Percentiles rank a stretch among this genome's conserved stretches.
Conservation (phyloP, 148 eudicot genomes). For the Camellia sinensis region DNA sequence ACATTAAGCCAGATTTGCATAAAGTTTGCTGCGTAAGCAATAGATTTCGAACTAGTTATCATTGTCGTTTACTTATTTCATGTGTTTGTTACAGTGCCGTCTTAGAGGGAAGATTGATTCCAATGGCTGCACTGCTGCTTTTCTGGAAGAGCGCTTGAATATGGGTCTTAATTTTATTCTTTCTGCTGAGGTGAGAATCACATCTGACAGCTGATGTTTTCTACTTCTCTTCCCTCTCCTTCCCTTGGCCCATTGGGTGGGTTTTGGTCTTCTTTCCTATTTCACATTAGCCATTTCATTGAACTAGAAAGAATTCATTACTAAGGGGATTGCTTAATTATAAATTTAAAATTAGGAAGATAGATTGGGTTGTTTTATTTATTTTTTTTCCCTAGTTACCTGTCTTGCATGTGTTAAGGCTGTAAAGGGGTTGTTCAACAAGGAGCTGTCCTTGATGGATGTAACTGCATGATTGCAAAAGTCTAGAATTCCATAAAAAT, state of each 20-base stretch:
- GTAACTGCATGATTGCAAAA: not conserved
- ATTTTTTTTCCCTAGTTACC: not conserved
- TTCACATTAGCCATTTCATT: not conserved
- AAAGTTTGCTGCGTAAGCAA: not conserved
- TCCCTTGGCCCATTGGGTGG: not conserved
- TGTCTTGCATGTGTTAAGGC: not conserved
- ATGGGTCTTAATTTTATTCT: constrained; percentile 86
- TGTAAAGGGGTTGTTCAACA: not conserved
- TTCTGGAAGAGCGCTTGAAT: constrained; percentile 79
- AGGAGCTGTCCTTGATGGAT: not conserved
- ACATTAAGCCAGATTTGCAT: not conserved
- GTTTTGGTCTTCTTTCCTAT: not conserved
- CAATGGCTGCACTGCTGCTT: constrained; percentile 76
- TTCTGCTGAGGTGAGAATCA: constrained; percentile 79
- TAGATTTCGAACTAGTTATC: constrained; percentile 2
- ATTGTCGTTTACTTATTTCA: not conserved
- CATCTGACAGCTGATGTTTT: not conserved
- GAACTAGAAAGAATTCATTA: not conserved
- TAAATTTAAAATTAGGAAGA: no score
- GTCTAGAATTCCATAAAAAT: not conserved
- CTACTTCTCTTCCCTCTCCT: not conserved
- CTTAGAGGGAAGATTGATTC: constrained; percentile 94
- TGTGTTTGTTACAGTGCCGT: constrained; percentile 56
- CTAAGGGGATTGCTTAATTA: no score
- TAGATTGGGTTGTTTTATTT: not conserved